A percentile compares a stretch with the other conserved stretches of the same genome.
These are phyloP conservation scores for Fusarium irregulare DNA, from an alignment of 2,329 filamentous ascomycete species.

Conservation along the genomic window DNA sequence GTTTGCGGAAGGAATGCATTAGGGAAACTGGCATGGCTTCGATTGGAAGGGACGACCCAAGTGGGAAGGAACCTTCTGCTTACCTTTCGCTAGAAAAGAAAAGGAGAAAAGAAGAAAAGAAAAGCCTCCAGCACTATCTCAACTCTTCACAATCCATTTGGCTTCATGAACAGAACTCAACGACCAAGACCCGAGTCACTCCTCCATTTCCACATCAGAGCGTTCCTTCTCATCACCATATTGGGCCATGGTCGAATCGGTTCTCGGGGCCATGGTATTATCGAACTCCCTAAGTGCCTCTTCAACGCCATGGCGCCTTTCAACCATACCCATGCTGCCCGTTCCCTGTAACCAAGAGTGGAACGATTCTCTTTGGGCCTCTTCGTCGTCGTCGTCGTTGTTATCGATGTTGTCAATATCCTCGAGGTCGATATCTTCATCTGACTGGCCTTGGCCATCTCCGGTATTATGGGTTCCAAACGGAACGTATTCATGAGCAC, in stretches of 20 bases:
- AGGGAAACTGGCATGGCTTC: neutral
- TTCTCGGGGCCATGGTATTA: neutral
- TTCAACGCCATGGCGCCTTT: neutral
- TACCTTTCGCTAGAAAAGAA: neutral
- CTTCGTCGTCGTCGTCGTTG: neutral
- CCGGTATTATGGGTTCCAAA: too few relatives aligned
- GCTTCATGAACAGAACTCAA: neutral
- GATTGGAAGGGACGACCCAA: neutral
- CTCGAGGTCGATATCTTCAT: neutral
- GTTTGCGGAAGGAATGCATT: neutral
- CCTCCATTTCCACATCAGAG: slow-evolving; percentile 3
- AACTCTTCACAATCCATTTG: neutral
- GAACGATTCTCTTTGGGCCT: neutral
- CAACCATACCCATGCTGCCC: neutral
- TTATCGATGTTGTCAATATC: neutral
- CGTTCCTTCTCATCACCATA: neutral
- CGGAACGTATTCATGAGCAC: slow-evolving; percentile 7
- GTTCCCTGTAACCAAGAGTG: neutral
- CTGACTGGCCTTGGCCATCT: neutral
- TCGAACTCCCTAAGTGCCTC: neutral
- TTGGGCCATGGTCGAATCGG: neutral
- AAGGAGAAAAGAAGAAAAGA: neutral
- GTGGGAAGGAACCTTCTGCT: neutral
- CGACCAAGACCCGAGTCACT: neutral
- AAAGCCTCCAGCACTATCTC: neutral